These are phyloP conservation scores for Suillus weaverae DNA, from an alignment of 768 basidiomycete genomes.

Conservation along the genomic window DNA sequence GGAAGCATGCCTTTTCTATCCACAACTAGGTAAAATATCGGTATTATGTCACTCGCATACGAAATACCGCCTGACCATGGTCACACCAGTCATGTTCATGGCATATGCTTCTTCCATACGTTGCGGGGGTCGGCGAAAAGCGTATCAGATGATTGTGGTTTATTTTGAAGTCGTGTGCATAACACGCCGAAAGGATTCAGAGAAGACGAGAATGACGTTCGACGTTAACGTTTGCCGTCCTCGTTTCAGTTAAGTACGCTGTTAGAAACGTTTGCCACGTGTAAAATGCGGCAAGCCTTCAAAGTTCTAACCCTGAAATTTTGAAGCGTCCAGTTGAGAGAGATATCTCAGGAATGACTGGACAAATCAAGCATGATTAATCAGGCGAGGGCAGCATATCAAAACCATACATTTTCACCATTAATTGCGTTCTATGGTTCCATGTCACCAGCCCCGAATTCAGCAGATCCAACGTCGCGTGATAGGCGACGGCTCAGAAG, in stretches of 20 bases:
- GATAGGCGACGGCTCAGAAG: neutral
- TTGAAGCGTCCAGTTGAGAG: neutral
- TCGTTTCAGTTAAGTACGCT: neutral
- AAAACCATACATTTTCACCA: neutral
- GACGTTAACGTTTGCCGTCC: neutral
- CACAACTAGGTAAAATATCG: slow-evolving; percentile 9
- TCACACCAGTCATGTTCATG: slow-evolving; percentile 1
- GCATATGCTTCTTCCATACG: neutral
- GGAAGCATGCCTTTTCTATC: slow-evolving; percentile 15
- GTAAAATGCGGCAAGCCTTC: neutral
- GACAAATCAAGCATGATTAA: neutral
- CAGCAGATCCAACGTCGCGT: neutral
- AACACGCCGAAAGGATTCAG: neutral
- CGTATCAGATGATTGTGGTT: neutral
- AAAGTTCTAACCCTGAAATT: neutral
- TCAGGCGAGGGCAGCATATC: neutral
- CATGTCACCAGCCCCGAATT: neutral
- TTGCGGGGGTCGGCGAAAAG: neutral
- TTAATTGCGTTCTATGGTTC: neutral
- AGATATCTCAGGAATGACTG: neutral
- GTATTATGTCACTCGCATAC: neutral
- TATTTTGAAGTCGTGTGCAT: neutral
- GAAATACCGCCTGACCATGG: slow-evolving; percentile 17
- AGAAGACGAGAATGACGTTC: neutral
- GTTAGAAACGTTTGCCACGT: neutral